These are phyloP conservation scores for Penicillium macrosclerotiorum DNA, from an alignment of 495 filamentous ascomycete species.

Conservation along the genomic window DNA sequence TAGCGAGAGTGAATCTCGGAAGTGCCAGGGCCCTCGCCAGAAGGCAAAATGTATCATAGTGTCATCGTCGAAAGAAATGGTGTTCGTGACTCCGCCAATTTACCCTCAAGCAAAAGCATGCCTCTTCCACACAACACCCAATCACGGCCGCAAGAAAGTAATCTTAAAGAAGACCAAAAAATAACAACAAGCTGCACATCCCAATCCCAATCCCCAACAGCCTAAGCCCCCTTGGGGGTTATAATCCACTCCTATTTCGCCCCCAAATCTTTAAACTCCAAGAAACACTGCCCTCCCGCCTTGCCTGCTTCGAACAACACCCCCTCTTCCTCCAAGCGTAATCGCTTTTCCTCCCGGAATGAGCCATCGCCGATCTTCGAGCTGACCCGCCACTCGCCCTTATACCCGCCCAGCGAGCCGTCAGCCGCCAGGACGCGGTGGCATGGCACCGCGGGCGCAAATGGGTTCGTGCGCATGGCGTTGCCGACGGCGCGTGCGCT, in stretches of 20 bases:
- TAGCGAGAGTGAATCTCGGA: too few relatives aligned
- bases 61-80: too few relatives aligned
- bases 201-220: background rate
- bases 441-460: slow-evolving; percentile 60
- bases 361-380: slow-evolving; percentile 18
- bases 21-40: too few relatives aligned
- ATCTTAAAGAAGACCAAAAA: too few relatives aligned
- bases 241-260: slow-evolving; percentile 5
- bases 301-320: slow-evolving; percentile 31
- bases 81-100: too few relatives aligned
- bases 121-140: too few relatives aligned
- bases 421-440: slow-evolving; percentile 41
- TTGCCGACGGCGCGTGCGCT: slow-evolving; percentile 79
- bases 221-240: background rate
- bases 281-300: slow-evolving; percentile 28
- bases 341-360: slow-evolving; percentile 30
- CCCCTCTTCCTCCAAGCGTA: slow-evolving; percentile 28
- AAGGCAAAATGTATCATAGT: too few relatives aligned
- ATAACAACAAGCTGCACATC: background rate
- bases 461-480: slow-evolving; percentile 69
- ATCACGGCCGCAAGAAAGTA: too few relatives aligned
- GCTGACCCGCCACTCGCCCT: slow-evolving; percentile 29
- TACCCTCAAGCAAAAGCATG: too few relatives aligned
- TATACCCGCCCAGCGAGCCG: slow-evolving; percentile 32
- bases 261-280: slow-evolving; percentile 28